These are phyloP conservation scores for Letharia columbiana DNA, from an alignment of 495 filamentous ascomycete species.

Conservation along the genomic window DNA sequence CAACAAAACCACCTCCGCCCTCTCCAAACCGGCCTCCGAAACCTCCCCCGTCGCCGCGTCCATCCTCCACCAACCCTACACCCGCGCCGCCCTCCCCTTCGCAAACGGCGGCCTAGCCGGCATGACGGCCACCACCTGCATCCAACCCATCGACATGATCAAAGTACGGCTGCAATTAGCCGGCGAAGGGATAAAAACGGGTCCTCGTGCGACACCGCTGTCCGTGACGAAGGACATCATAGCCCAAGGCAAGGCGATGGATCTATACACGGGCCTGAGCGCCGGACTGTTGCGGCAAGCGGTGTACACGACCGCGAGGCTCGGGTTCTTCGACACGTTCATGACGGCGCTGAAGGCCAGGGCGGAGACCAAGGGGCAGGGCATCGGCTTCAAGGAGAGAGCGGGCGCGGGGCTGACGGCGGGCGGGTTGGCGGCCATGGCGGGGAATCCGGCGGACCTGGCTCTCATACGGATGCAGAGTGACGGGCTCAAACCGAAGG, in stretches of 20 bases:
- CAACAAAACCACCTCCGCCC: conserved; percentile 9
- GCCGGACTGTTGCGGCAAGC: conserved; percentile 89
- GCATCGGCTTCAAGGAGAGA: conserved; percentile 77
- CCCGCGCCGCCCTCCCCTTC: conserved; percentile 78
- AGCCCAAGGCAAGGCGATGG: conserved; percentile 71
- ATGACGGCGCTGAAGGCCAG: conserved; percentile 56
- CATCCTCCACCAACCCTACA: conserved; percentile 77
- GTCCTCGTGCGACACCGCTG: conserved; percentile 71
- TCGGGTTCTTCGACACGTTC: conserved; percentile 96
- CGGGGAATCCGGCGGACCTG: conserved; percentile 93
- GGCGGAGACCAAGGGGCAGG: conserved; percentile 56
- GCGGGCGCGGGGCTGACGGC: conserved; percentile 79
- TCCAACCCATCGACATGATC: conserved; percentile 98
- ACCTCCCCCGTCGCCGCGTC: conserved; percentile 39
- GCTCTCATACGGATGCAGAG: conserved; percentile 95
- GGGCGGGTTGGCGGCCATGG: conserved; percentile 86
- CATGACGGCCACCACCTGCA: conserved; percentile 87
- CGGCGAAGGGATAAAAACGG: conserved; percentile 74
- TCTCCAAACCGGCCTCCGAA: conserved; percentile 21
- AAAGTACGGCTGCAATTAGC: conserved; percentile 96
- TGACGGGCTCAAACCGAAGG: conserved; percentile 78
- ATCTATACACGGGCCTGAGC: conserved; percentile 89
- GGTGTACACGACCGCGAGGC: conserved; percentile 88
- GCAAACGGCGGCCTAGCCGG: conserved; percentile 87
- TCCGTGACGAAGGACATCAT: conserved; percentile 77